Conservation (phyloP, 768 basidiomycete genomes). For the Macrocybe gigantea region DNA sequence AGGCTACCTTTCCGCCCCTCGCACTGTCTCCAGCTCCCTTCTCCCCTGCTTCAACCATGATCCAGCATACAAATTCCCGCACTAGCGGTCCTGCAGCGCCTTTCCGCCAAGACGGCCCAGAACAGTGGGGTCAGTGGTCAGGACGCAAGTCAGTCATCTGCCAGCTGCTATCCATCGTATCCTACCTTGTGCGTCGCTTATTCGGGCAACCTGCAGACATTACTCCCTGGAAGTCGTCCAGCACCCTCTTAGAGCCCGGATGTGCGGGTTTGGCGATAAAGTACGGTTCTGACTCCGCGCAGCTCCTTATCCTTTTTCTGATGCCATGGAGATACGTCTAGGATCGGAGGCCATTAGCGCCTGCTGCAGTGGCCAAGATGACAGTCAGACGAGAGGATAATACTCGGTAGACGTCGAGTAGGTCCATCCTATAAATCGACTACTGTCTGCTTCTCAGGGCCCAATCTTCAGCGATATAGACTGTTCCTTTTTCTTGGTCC, state of each 20-base stretch:
- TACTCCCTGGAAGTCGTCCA: slow-evolving; percentile 85
- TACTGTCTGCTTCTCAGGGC: slow-evolving; percentile 2
- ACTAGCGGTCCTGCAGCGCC: slow-evolving; percentile 26
- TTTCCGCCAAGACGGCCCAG: slow-evolving; percentile 33
- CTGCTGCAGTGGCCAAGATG: slow-evolving; percentile 86
- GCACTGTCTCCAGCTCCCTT: no score
- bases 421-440: slow-evolving; percentile 21
- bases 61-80: slow-evolving; percentile 55
- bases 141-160: slow-evolving; percentile 47
- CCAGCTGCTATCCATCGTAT: slow-evolving; percentile 2
- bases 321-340: slow-evolving; percentile 24
- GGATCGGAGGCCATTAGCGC: slow-evolving; percentile 91
- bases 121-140: slow-evolving; percentile 69
- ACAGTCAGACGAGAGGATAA: slow-evolving; percentile 64
- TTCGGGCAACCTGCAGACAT: slow-evolving; percentile 36
- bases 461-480: slow-evolving; percentile 62
- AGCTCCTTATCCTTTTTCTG: slow-evolving; percentile 4
- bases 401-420: slow-evolving; percentile 72
- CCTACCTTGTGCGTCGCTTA: slow-evolving; percentile 9
- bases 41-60: slow-evolving; percentile 36
- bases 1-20: no score
- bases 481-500: slow-evolving; percentile 82
- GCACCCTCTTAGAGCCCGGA: slow-evolving; percentile 84
- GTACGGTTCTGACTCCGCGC: slow-evolving; percentile 31
- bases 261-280: slow-evolving; percentile 97